A percentile compares a stretch with the other conserved stretches of the same genome.
Evolutionary conservation across 2,329 filamentous ascomycete species (phyloP).

Genomic region (Fusarium tupiense): DNA sequence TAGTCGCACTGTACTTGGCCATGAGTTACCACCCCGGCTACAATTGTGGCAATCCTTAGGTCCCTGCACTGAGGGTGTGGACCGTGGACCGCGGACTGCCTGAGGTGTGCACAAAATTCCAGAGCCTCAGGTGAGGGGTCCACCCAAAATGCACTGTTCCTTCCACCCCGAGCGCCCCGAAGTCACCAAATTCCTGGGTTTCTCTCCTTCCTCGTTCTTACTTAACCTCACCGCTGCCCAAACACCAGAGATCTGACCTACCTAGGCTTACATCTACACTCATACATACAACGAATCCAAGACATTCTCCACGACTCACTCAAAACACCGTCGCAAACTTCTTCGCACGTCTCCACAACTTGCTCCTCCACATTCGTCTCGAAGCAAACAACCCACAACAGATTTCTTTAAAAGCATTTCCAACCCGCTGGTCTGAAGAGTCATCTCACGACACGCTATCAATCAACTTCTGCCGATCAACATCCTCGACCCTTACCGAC

Average conservation of each 20-base stretch:
- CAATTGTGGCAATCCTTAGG: conserved; percentile 24
- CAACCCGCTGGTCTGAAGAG: not conserved
- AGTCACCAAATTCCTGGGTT: conserved; percentile 29
- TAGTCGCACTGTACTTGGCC: conserved; percentile 20
- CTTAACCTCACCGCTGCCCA: conserved; percentile 36
- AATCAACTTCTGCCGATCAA: conserved; percentile 19
- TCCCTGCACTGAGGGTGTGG: conserved; percentile 5
- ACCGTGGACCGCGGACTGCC: not conserved
- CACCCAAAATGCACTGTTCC: conserved; percentile 20
- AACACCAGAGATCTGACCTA: not conserved
- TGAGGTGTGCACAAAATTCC: conserved; percentile 27
- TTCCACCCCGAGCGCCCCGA: conserved; percentile 32
- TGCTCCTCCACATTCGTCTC: conserved; percentile 2
- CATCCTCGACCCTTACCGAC: conserved; percentile 8
- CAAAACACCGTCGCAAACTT: conserved; percentile 9
- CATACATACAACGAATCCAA: not conserved
- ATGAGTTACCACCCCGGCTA: conserved; percentile 6
- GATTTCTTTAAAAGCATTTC: conserved; percentile 11
- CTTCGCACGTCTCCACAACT: not conserved
- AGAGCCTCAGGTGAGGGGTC: conserved; percentile 39
- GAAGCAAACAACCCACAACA: not conserved
- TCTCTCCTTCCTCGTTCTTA: conserved; percentile 21
- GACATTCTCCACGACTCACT: conserved; percentile 13
- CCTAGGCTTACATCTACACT: conserved; percentile 10
- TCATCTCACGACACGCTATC: conserved; percentile 9